Conservation (phyloP, 495 filamentous ascomycete genomes). For the Aspergillus indologenus region DNA sequence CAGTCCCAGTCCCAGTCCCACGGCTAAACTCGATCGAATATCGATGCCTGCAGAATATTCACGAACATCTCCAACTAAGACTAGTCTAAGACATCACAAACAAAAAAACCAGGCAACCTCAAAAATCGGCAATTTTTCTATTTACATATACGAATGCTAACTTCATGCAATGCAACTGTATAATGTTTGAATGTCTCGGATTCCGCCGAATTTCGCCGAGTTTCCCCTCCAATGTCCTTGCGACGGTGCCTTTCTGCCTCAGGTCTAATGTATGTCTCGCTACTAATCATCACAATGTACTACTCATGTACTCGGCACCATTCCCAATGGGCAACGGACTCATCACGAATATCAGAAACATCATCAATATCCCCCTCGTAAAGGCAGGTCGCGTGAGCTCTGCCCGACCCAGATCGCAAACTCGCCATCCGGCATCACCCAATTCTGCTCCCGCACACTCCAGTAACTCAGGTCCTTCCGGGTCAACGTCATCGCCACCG, state of each 20-base stretch:
- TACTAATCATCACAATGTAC: not conserved
- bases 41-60: not conserved
- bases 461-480: conserved; percentile 84
- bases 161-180: not conserved
- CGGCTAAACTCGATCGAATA: too few species aligned
- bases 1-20: too few species aligned
- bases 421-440: conserved; percentile 67
- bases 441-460: conserved; percentile 75
- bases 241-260: too few species aligned
- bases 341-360: not conserved
- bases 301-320: too few species aligned
- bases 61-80: not conserved
- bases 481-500: conserved; percentile 68
- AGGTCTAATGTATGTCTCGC: not conserved
- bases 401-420: conserved; percentile 58
- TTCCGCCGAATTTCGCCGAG: not conserved
- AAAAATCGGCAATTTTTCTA: too few species aligned
- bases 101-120: too few species aligned
- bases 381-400: conserved; percentile 55
- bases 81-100: too few species aligned
- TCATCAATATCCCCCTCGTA: conserved; percentile 30
- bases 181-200: not conserved
- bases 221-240: not conserved
- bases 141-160: not conserved
- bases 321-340: not conserved